These are phyloP conservation scores for Cucurbita ficifolia DNA, from an alignment of 306 rosid genomes.

Conservation along the genomic window DNA sequence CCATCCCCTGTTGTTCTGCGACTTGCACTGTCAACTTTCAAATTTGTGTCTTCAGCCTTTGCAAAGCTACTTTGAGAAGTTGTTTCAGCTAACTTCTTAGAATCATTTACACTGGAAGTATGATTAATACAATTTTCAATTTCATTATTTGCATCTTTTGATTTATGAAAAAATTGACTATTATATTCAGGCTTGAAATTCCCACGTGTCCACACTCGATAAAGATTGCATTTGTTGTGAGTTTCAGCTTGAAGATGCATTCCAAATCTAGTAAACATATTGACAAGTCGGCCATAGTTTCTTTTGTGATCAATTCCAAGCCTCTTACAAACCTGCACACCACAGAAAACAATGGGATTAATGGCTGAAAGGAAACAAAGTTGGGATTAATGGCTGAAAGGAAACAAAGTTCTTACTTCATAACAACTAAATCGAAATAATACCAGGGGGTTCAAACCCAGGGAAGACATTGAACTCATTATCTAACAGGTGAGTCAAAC, in stretches of 20 bases:
- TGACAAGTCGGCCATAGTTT: conserved; percentile 42
- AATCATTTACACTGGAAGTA: conserved; percentile 13
- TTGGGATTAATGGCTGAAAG: background rate
- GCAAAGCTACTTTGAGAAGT: conserved; percentile 16
- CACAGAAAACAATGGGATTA: conserved; percentile 5
- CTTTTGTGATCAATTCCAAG: conserved; percentile 70
- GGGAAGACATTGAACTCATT: background rate
- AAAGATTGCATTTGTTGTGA: conserved; percentile 32
- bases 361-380: background rate
- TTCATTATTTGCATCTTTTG: conserved; percentile 15
- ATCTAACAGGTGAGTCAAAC: background rate
- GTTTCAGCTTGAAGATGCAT: conserved; percentile 60
- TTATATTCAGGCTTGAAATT: conserved; percentile 40
- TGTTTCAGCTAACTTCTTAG: conserved; percentile 19
- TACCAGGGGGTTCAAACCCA: background rate
- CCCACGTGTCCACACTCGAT: conserved; percentile 64
- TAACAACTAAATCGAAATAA: background rate
- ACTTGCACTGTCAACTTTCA: conserved; percentile 14
- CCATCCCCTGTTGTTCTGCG: conserved; percentile 15
- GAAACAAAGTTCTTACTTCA: background rate
- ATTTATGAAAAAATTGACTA: conserved; percentile 18
- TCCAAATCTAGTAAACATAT: conserved; percentile 61
- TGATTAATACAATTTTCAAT: conserved; percentile 15
- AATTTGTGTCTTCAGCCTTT: conserved; percentile 10
- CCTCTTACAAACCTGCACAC: conserved; percentile 47